Evolutionary conservation across 2,329 filamentous ascomycete genomes (phyloP).

Genomic region (Macroventuria anomochaeta): DNA sequence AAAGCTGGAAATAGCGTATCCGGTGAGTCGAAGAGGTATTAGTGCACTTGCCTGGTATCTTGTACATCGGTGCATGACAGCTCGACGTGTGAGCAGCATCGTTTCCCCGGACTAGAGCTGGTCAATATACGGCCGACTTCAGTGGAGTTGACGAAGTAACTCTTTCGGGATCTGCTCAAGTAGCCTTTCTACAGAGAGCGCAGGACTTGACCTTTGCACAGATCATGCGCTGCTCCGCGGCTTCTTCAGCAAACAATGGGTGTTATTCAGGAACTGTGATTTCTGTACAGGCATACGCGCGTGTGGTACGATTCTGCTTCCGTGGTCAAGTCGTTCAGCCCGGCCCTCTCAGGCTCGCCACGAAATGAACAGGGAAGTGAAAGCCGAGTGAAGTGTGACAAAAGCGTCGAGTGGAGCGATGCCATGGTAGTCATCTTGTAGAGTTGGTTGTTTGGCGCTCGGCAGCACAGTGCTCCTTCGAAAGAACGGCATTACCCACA

Average conservation of each 20-base stretch:
- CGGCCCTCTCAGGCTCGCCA: neutral
- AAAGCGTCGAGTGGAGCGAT: neutral
- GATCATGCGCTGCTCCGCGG: neutral
- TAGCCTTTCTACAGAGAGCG: neutral
- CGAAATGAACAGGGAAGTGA: neutral
- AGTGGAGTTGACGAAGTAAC: no score
- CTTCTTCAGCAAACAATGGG: neutral
- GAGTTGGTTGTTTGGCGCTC: neutral
- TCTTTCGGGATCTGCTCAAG: no score
- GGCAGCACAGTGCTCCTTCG: conserved; percentile 5
- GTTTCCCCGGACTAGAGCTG: neutral
- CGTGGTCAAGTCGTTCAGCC: neutral
- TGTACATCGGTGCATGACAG: neutral
- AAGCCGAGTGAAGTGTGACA: no score
- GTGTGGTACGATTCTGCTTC: neutral
- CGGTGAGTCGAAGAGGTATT: neutral
- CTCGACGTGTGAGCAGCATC: neutral
- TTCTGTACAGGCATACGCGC: neutral
- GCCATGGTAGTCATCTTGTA: neutral
- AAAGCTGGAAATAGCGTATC: neutral
- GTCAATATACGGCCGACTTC: neutral
- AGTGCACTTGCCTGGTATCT: neutral
- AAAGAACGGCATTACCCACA: conserved; percentile 4
- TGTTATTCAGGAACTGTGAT: neutral
- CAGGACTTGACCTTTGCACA: neutral